A percentile compares a stretch with the other conserved stretches of the same genome.
These are phyloP conservation scores for Basidiobolus meristosporus DNA, from an alignment of 371 early-diverging fungal species.

Conservation along the genomic window DNA sequence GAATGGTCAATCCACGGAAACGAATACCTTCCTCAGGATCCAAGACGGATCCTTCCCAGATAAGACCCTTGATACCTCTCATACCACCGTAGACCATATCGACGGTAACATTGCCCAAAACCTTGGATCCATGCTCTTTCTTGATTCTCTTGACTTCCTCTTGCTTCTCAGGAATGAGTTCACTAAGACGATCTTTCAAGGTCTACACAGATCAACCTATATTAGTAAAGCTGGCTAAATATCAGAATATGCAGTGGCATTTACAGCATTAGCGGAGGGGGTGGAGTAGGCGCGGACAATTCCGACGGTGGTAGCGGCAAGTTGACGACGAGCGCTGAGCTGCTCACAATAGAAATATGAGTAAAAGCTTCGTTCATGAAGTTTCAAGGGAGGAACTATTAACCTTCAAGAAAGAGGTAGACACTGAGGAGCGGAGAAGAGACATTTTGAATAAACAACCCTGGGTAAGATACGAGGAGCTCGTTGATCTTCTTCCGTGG, in stretches of 20 bases:
- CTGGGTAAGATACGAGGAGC: too few relatives aligned
- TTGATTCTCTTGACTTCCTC: conserved; percentile 87
- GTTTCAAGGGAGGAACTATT: too few relatives aligned
- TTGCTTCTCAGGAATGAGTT: conserved; percentile 85
- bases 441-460: too few relatives aligned
- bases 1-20: conserved; percentile 92
- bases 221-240: not conserved
- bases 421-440: too few relatives aligned
- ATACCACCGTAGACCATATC: conserved; percentile 97
- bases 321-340: too few relatives aligned
- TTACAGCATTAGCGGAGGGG: not conserved
- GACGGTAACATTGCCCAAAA: conserved; percentile 85
- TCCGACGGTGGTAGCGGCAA: too few relatives aligned
- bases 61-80: conserved; percentile 97
- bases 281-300: too few relatives aligned
- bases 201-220: conserved; percentile 10
- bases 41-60: conserved; percentile 94
- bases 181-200: conserved; percentile 83
- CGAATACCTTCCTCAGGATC: conserved; percentile 97
- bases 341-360: too few relatives aligned
- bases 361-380: too few relatives aligned
- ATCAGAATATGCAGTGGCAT: not conserved
- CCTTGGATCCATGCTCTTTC: conserved; percentile 72
- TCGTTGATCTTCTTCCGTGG: too few relatives aligned
- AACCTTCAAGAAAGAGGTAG: too few relatives aligned